Evolutionary conservation across 352 stramenopile genomes (phyloP).

Genomic region (Phytopythium mirpurense): DNA sequence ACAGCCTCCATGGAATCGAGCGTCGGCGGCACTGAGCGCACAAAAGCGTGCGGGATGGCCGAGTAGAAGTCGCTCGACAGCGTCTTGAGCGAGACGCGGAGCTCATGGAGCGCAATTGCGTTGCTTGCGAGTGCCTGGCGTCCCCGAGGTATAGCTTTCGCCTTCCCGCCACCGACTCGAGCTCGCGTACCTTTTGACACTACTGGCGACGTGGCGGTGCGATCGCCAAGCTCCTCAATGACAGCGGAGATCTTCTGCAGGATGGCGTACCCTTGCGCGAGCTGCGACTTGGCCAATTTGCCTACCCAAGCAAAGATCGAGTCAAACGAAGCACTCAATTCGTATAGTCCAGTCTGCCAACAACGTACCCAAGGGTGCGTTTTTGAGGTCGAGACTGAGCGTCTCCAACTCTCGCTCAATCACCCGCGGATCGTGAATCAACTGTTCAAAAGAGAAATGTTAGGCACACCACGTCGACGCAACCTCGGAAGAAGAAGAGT

Average conservation of each 20-base stretch:
- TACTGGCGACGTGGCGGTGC: conserved; percentile 13
- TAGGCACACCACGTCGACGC: too few species aligned
- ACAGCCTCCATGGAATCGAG: conserved; percentile 51
- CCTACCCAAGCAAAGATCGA: conserved; percentile 9
- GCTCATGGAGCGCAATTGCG: conserved; percentile 9
- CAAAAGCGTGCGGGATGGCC: conserved; percentile 66
- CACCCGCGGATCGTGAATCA: not conserved
- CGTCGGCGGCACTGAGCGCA: conserved; percentile 37
- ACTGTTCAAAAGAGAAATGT: not conserved
- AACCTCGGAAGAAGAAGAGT: too few species aligned
- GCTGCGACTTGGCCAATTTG: conserved; percentile 50
- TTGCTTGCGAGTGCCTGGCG: conserved; percentile 13
- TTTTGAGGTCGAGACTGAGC: not conserved
- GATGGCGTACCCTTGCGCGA: conserved; percentile 53
- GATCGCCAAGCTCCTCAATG: conserved; percentile 31
- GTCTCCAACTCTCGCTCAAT: not conserved
- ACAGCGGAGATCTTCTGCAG: conserved; percentile 39
- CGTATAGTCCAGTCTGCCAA: too few species aligned
- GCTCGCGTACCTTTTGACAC: conserved; percentile 11
- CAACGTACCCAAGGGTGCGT: too few species aligned
- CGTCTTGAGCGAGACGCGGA: conserved; percentile 34
- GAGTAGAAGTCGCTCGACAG: conserved; percentile 69
- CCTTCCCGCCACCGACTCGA: conserved; percentile 8
- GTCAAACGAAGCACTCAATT: too few species aligned
- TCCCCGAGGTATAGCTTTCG: conserved; percentile 8